These are phyloP conservation scores for Fraxinus cuspidata DNA, from an alignment of 257 asterid genomes.

Conservation along the genomic window DNA sequence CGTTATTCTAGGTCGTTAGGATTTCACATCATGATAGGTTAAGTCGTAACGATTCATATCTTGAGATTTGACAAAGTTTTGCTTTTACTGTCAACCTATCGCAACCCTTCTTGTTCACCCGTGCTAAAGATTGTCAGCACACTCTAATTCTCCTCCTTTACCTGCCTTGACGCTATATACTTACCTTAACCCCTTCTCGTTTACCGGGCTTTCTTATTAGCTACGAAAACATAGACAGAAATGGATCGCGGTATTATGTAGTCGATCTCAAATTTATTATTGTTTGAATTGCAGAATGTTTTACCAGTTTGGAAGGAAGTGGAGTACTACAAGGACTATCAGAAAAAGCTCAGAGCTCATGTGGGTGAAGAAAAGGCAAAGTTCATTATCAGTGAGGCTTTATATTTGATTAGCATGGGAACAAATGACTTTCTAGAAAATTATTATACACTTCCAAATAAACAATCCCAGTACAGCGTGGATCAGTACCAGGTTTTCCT, in stretches of 20 bases:
- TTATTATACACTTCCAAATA: constrained; percentile 61
- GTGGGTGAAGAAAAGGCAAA: constrained; percentile 50
- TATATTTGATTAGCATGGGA: constrained; percentile 73
- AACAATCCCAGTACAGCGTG: constrained; percentile 49
- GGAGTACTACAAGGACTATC: constrained; percentile 76
- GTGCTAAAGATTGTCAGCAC: too few species aligned
- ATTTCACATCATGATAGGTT: background rate
- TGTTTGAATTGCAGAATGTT: constrained; percentile 54
- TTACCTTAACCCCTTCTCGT: too few species aligned
- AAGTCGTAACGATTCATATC: background rate
- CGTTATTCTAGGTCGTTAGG: background rate
- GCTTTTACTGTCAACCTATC: background rate
- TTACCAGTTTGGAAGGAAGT: constrained; percentile 87
- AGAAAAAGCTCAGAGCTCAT: constrained; percentile 44
- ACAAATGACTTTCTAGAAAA: constrained; percentile 92
- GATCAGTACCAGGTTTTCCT: constrained; percentile 62
- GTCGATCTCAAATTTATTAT: background rate
- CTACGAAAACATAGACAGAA: background rate
- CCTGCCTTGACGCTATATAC: too few species aligned
- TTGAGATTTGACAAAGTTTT: background rate
- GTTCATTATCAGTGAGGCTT: constrained; percentile 49
- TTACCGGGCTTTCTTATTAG: too few species aligned
- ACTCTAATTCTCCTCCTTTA: background rate
- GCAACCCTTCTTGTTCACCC: background rate
- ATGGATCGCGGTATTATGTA: background rate